Conservation (phyloP, 1,284 basidiomycete species). For the Rhodotorula sp. region DNA sequence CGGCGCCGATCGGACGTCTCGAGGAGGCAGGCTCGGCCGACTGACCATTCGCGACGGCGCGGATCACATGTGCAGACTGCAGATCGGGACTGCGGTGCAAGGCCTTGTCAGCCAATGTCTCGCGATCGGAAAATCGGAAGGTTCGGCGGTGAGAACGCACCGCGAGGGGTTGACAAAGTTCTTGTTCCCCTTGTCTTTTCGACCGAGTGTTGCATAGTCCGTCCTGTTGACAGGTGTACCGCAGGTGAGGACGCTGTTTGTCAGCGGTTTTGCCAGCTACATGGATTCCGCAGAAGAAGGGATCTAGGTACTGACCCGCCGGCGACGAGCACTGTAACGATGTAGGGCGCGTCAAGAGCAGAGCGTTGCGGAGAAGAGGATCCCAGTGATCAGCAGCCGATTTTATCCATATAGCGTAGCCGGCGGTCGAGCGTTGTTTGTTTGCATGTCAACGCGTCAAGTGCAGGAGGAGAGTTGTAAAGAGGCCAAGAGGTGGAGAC, state of each 20-base stretch:
- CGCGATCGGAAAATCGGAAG: too few species aligned
- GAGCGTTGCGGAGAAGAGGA: background rate
- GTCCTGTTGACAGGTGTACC: conserved; percentile 17
- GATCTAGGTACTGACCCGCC: conserved; percentile 29
- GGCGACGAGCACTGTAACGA: conserved; percentile 29
- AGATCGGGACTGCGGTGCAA: conserved; percentile 63
- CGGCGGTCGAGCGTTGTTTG: too few species aligned
- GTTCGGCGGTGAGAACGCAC: conserved; percentile 5
- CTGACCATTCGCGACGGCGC: conserved; percentile 73
- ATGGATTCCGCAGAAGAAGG: background rate
- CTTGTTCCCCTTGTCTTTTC: conserved; percentile 38
- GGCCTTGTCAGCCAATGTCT: conserved; percentile 17
- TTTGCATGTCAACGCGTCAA: too few species aligned
- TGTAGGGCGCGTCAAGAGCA: background rate
- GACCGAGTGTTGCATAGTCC: conserved; percentile 39
- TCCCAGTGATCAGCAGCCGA: background rate
- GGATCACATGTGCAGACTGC: conserved; percentile 78
- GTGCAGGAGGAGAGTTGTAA: too few species aligned
- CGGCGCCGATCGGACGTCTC: too few species aligned
- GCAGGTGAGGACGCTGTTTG: background rate
- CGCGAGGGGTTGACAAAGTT: conserved; percentile 14
- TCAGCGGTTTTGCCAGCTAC: background rate
- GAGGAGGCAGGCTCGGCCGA: conserved; percentile 42
- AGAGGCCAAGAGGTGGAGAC: too few species aligned
- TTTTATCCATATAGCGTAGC: background rate